A percentile compares a stretch with the other conserved stretches of the same genome.
These are phyloP conservation scores for Abrus pulchellus DNA, from an alignment of 306 rosid species.

Conservation along the genomic window DNA sequence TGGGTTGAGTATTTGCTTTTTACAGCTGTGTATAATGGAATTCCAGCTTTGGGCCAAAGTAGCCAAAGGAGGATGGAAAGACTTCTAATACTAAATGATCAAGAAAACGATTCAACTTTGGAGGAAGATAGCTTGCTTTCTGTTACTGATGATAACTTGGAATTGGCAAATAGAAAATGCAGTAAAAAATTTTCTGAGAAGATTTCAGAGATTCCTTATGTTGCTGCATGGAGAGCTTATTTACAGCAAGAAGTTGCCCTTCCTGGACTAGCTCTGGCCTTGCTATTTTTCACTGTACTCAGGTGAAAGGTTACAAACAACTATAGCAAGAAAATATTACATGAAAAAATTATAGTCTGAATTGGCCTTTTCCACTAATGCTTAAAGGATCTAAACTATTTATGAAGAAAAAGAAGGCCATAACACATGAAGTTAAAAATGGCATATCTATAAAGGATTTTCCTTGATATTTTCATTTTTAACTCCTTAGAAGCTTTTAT, in stretches of 20 bases:
- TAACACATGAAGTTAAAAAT: not conserved
- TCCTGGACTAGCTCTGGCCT: conserved; percentile 83
- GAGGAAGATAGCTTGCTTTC: conserved; percentile 54
- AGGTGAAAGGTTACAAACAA: conserved; percentile 63
- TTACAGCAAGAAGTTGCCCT: conserved; percentile 75
- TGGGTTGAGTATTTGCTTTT: conserved; percentile 94
- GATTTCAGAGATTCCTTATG: conserved; percentile 60
- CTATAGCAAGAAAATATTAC: conserved; percentile 11
- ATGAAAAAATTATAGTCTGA: not conserved
- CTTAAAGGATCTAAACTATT: not conserved
- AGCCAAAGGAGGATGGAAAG: conserved; percentile 64
- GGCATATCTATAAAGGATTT: not conserved
- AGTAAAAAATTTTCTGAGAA: conserved; percentile 37
- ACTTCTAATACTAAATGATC: conserved; percentile 41
- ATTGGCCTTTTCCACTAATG: conserved; percentile 4
- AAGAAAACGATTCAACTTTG: conserved; percentile 39
- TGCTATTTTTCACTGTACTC: conserved; percentile 86
- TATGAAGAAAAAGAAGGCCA: not conserved
- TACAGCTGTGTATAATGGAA: conserved; percentile 74
- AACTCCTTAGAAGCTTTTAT: not conserved
- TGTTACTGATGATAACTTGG: conserved; percentile 20
- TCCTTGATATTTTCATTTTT: conserved; percentile 4
- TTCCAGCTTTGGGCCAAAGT: conserved; percentile 75
- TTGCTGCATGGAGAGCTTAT: conserved; percentile 81
- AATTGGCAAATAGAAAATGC: conserved; percentile 43